These are phyloP conservation scores for Alternaria sp. DNA, from an alignment of 2,329 filamentous ascomycete species.

Conservation along the genomic window DNA sequence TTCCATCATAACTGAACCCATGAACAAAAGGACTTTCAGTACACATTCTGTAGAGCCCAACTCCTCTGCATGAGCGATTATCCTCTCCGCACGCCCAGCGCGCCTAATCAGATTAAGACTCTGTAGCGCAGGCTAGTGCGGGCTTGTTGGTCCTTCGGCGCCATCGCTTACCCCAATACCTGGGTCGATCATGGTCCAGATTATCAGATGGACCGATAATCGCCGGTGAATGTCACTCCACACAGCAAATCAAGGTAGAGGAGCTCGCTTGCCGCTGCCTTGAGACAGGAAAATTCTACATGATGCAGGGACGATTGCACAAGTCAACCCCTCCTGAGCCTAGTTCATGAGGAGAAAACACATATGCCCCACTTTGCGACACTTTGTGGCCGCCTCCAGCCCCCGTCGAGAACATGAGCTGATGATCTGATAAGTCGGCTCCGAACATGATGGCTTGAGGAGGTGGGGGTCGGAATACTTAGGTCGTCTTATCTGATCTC, in stretches of 20 bases:
- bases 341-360: background rate
- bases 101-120: conserved; percentile 35
- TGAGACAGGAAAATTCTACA: background rate
- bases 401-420: conserved; percentile 7
- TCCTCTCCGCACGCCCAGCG: conserved; percentile 28
- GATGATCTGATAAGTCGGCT: conserved; percentile 38
- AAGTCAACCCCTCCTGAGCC: background rate
- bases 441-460: conserved; percentile 11
- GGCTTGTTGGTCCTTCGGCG: conserved; percentile 21
- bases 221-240: conserved; percentile 18
- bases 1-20: background rate
- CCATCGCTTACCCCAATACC: conserved; percentile 26
- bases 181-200: conserved; percentile 32
- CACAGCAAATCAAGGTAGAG: conserved; percentile 18
- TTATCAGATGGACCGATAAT: conserved; percentile 45
- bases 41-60: background rate
- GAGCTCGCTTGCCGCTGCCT: conserved; percentile 7
- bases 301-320: conserved; percentile 7
- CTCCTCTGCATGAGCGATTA: conserved; percentile 6
- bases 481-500: conserved; percentile 36
- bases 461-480: conserved; percentile 5
- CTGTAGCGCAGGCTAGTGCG: conserved; percentile 22
- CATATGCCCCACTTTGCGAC: conserved; percentile 16
- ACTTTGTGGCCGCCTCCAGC: conserved; percentile 9
- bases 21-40: background rate